Evolutionary conservation across 2,329 filamentous ascomycete genomes (phyloP).

Genomic region (Grosmannia serpens): DNA sequence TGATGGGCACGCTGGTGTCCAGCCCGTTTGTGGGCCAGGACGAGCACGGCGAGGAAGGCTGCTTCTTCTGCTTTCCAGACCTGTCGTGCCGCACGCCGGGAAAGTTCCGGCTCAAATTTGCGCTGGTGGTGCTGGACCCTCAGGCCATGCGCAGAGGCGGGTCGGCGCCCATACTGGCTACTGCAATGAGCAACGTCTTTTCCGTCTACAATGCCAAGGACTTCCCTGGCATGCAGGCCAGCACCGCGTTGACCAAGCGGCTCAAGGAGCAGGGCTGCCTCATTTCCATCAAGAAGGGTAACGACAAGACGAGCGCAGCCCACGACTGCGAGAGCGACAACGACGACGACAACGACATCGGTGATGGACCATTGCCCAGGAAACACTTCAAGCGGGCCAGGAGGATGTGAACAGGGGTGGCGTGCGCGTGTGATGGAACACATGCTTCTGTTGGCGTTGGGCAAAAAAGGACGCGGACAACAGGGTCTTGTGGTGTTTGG

Average conservation of each 20-base stretch:
- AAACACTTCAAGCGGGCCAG: background rate
- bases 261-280: slow-evolving; percentile 72
- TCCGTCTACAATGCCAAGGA: slow-evolving; percentile 76
- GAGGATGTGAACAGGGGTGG: background rate
- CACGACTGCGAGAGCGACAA: slow-evolving; percentile 14
- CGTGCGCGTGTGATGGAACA: background rate
- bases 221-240: slow-evolving; percentile 74
- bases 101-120: slow-evolving; percentile 63
- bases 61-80: slow-evolving; percentile 80
- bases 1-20: slow-evolving; percentile 71
- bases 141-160: slow-evolving; percentile 40
- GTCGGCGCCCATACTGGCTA: slow-evolving; percentile 38
- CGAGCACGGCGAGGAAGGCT: slow-evolving; percentile 60
- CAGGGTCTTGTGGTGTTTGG: background rate
- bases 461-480: background rate
- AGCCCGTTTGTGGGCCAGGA: slow-evolving; percentile 68
- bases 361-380: background rate
- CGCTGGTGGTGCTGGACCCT: slow-evolving; percentile 60
- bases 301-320: slow-evolving; percentile 48
- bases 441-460: background rate
- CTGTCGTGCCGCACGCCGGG: slow-evolving; percentile 70
- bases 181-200: slow-evolving; percentile 57
- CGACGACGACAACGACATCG: background rate
- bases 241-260: slow-evolving; percentile 59
- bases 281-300: slow-evolving; percentile 79